Evolutionary conservation across 345 rosid genomes (phyloP), one percentile per base, ranked within the genome.

Genomic region (Luvunga scandens): DNA sequence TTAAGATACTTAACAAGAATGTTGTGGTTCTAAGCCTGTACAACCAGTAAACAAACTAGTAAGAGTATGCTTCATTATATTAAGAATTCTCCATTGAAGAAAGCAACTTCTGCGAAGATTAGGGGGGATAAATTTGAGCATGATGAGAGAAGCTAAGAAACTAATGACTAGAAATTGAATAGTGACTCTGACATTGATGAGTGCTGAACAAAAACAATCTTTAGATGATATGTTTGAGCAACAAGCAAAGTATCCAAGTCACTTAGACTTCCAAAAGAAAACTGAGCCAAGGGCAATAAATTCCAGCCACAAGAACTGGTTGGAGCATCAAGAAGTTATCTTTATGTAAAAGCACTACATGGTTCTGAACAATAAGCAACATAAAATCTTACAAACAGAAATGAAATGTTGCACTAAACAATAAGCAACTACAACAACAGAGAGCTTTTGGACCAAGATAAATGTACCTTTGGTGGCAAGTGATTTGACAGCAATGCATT

Each of bases 401-500:
- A 63, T 9, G 25, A 56, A 65, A 66, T 56, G 21, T 9, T 55
- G 55, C 10, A 31, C 53, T 24, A 33, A 64, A 66, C 21, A 55
- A 34, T 55, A 50, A 55, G 72, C 42, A 19, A 34, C 66, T 25
- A 36, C 53, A 75, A 39, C 56, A 72, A 69, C 24, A 31, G 70
- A 60, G 57, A 9, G 34, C 57, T 36, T 28, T 65, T n/a, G 2
- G 18, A 68, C 21, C 61, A 28, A 50, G 19, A 67, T 36, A 67
- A 75, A 7, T 42, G 77, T 81, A 96, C 99, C 97, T 96, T 96
- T 71, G 99, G 99, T 65, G 98, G 99, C 78, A 96, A 84, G 85
- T 96, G 99, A 89, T 96, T 94, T 77, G 99, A 96, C 75, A 96
- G 86, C 83, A 96, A 83, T 66, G 93, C 91, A 80, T 96, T 94